phyloP scores from a whole-genome alignment of 2,329 filamentous ascomycete species.

The Fusarium proliferatum region DNA sequence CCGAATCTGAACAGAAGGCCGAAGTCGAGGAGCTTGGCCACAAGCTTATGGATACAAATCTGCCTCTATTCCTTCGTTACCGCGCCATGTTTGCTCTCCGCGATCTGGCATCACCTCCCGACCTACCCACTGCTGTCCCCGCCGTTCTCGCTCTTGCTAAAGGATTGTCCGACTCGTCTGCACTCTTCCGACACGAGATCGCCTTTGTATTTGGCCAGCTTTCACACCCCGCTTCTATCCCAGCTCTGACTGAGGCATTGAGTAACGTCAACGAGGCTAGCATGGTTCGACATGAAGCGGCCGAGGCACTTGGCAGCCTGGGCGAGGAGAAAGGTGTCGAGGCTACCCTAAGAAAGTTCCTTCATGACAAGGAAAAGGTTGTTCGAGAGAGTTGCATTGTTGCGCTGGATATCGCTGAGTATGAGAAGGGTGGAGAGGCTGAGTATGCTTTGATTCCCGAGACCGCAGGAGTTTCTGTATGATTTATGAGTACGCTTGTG shows the following conservation, averaged over 20 bases:
- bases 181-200: conserved; percentile 96
- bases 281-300: conserved; percentile 98
- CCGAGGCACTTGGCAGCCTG: conserved; percentile 92
- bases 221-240: conserved; percentile 95
- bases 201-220: conserved; percentile 98
- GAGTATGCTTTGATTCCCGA: conserved; percentile 94
- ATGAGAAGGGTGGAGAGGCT: conserved; percentile 86
- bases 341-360: conserved; percentile 81
- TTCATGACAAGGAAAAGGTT: conserved; percentile 91
- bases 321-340: conserved; percentile 95
- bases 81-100: conserved; percentile 97
- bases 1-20: conserved; percentile 76
- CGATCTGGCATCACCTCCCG: conserved; percentile 92
- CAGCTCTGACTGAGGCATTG: conserved; percentile 82
- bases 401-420: conserved; percentile 97
- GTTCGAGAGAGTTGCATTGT: conserved; percentile 96
- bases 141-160: conserved; percentile 87
- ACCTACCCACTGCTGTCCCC: conserved; percentile 88
- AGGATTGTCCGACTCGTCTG: conserved; percentile 86
- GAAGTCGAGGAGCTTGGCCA: conserved; percentile 80
- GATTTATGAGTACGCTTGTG: conserved; percentile 37
- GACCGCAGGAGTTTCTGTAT: conserved; percentile 56
- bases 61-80: conserved; percentile 91
- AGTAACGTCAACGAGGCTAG: conserved; percentile 84
- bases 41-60: conserved; percentile 79